These are phyloP conservation scores for Smittium culicis DNA, from an alignment of 371 early-diverging fungal genomes.

Conservation along the genomic window DNA sequence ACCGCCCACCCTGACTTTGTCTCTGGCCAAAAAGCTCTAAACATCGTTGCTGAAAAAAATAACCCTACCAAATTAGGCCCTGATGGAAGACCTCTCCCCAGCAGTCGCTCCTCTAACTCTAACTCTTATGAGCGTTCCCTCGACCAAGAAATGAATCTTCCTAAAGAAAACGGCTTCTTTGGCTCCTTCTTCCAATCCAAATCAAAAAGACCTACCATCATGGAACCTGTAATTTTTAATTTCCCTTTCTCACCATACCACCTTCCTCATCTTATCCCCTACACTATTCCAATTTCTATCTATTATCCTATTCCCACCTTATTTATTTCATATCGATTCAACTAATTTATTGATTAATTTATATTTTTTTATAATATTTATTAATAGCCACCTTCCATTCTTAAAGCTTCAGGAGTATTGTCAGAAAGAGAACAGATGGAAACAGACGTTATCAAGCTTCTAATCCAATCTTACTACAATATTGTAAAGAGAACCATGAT, in stretches of 20 bases:
- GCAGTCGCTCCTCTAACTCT: slow-evolving; percentile 13
- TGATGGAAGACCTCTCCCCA: slow-evolving; percentile 12
- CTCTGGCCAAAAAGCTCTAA: slow-evolving; percentile 88
- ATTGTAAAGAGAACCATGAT: slow-evolving; percentile 95
- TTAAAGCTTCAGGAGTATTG: slow-evolving; percentile 86
- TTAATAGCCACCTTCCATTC: slow-evolving; percentile 64
- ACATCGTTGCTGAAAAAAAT: slow-evolving; percentile 76
- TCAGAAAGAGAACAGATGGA: slow-evolving; percentile 94
- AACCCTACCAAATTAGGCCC: slow-evolving; percentile 39
- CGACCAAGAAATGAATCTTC: slow-evolving; percentile 35
- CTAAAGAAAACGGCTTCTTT: slow-evolving; percentile 64
- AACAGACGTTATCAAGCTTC: slow-evolving; percentile 94
- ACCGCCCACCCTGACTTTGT: slow-evolving; percentile 98
- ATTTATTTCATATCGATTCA: too few relatives aligned
- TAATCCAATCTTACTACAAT: slow-evolving; percentile 90
- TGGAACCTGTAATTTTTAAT: slow-evolving; percentile 43
- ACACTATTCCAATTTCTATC: too few relatives aligned
- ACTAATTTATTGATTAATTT: too few relatives aligned
- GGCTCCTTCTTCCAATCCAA: slow-evolving; percentile 83
- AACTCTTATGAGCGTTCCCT: slow-evolving; percentile 38
- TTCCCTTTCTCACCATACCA: too few relatives aligned
- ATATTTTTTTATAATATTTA: background rate
- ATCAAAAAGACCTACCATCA: slow-evolving; percentile 55
- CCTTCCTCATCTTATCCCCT: too few relatives aligned
- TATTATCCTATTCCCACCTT: too few relatives aligned